Percentiles rank a stretch among this genome's conserved stretches.
phyloP scores from a whole-genome alignment of 352 stramenopile species.

The Thalassiosira livingstoniorum region DNA sequence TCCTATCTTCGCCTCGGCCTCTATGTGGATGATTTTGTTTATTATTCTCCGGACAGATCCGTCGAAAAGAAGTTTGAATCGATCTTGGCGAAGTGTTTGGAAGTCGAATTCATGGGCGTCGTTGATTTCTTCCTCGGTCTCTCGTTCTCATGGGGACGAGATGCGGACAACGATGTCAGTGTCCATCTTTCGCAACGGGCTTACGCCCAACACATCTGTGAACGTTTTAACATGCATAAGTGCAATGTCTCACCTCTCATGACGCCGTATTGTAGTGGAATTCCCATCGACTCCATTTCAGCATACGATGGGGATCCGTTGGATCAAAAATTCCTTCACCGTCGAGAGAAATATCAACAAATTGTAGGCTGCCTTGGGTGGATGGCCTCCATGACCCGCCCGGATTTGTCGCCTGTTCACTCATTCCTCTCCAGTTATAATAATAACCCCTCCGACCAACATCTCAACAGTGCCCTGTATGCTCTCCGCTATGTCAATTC shows the following conservation, averaged over 20 bases:
- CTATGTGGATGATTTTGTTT: slow-evolving; percentile 32
- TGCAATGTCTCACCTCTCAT: background rate
- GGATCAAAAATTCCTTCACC: background rate
- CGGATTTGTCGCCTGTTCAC: background rate
- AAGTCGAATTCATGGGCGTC: too few species aligned
- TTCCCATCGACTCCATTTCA: slow-evolving; percentile 35
- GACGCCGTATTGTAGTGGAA: slow-evolving; percentile 14
- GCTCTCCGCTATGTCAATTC: background rate
- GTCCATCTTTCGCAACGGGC: too few species aligned
- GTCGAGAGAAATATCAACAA: background rate
- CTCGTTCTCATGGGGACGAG: too few species aligned
- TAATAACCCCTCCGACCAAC: background rate
- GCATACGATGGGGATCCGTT: background rate
- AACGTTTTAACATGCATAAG: background rate
- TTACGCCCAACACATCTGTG: background rate
- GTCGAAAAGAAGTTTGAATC: slow-evolving; percentile 16
- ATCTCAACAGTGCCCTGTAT: background rate
- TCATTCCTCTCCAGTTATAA: slow-evolving; percentile 11
- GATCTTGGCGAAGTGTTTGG: background rate
- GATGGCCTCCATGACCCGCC: slow-evolving; percentile 1
- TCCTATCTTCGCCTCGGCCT: slow-evolving; percentile 19
- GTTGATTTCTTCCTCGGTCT: too few species aligned
- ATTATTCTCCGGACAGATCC: slow-evolving; percentile 1
- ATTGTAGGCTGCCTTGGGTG: slow-evolving; percentile 13
- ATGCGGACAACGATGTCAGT: too few species aligned